A percentile compares a stretch with the other conserved stretches of the same genome.
Conservation (phyloP, 768 basidiomycete genomes). For the Dacryopinax primogenitus region DNA sequence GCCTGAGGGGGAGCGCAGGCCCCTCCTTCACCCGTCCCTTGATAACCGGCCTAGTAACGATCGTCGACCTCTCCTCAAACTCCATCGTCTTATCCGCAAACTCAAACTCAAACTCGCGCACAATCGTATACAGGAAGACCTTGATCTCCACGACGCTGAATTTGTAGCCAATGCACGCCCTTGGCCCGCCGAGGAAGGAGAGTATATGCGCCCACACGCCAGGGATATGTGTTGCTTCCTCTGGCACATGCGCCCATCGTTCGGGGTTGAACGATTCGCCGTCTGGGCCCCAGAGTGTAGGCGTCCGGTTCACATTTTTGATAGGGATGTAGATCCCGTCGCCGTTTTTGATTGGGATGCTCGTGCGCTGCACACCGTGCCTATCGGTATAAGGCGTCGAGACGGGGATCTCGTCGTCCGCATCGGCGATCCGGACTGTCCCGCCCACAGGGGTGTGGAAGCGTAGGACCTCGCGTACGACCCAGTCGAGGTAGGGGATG, state of each 20-base stretch:
- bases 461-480: conserved; percentile 49
- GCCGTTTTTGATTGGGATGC: conserved; percentile 22
- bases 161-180: conserved; percentile 53
- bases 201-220: conserved; percentile 49
- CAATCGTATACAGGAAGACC: no score
- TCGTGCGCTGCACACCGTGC: conserved; percentile 13
- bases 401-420: conserved; percentile 44
- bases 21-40: no score
- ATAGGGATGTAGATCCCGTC: conserved; percentile 42
- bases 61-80: no score
- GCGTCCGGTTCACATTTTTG: conserved; percentile 38
- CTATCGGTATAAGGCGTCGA: conserved; percentile 34
- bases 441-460: conserved; percentile 40
- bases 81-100: no score
- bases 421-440: conserved; percentile 34
- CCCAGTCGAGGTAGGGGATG: conserved; percentile 56
- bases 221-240: conserved; percentile 30
- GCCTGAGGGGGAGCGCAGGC: no score
- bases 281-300: conserved; percentile 50
- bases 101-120: no score
- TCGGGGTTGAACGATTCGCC: conserved; percentile 36
- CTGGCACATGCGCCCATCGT: not conserved
- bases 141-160: conserved; percentile 53
- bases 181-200: conserved; percentile 52
- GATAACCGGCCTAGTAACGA: no score